Percentiles rank a stretch among this genome's conserved stretches.
These are phyloP conservation scores for Begonia loranthoides DNA, from an alignment of 306 rosid species.

Conservation along the genomic window DNA sequence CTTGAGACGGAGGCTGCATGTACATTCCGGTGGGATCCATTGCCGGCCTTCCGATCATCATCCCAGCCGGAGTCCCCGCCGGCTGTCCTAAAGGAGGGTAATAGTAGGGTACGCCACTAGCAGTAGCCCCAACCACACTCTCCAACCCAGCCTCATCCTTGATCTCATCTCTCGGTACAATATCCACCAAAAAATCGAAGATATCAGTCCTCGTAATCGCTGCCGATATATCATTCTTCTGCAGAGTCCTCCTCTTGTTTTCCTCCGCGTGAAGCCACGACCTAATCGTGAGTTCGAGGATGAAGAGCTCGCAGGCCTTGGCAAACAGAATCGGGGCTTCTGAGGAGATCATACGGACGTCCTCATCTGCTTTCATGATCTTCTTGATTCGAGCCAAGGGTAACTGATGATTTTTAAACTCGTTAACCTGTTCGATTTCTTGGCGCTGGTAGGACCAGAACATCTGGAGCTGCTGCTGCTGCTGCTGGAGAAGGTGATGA, in stretches of 20 bases:
- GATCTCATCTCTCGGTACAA: conserved; percentile 87
- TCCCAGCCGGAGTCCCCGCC: conserved; percentile 34
- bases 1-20: conserved; percentile 82
- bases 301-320: conserved; percentile 91
- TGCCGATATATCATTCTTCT: conserved; percentile 85
- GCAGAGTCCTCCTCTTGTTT: conserved; percentile 75
- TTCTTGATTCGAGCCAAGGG: conserved; percentile 90
- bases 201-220: conserved; percentile 73
- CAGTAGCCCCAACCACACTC: conserved; percentile 39
- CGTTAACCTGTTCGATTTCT: conserved; percentile 75
- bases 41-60: conserved; percentile 79
- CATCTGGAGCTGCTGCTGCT: conserved; percentile 81
- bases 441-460: conserved; percentile 81
- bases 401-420: conserved; percentile 89
- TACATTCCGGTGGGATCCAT: conserved; percentile 67
- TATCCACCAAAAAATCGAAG: conserved; percentile 70
- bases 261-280: conserved; percentile 97
- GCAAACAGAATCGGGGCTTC: conserved; percentile 80
- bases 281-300: conserved; percentile 82
- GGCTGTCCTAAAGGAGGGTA: conserved; percentile 85
- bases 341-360: conserved; percentile 89
- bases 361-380: conserved; percentile 96
- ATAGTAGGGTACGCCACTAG: conserved; percentile 63
- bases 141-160: conserved; percentile 51
- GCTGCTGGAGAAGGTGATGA: conserved; percentile 81